Percentiles rank a stretch among this genome's conserved stretches.
Evolutionary conservation across 345 rosid species (phyloP).

Genomic region (Eucalyptus grandis): DNA sequence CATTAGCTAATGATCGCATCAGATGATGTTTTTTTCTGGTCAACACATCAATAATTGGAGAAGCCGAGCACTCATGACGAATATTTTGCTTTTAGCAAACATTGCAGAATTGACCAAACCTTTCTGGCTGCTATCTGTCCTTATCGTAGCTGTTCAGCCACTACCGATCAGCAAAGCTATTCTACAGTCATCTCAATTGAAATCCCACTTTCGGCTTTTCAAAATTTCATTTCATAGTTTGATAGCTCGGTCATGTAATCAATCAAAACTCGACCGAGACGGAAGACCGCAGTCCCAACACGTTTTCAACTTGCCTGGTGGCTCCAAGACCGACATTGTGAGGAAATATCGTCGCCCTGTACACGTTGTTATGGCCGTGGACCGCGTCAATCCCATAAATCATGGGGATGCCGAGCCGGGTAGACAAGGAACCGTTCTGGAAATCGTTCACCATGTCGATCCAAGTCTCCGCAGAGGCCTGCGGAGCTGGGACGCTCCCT

Average conservation of each 20-base stretch:
- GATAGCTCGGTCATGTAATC: background rate
- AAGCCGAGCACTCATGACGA: background rate
- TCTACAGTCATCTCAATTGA: background rate
- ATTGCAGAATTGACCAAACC: background rate
- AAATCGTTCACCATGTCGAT: constrained; percentile 26
- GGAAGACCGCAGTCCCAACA: background rate
- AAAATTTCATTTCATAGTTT: background rate
- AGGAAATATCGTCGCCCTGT: constrained; percentile 83
- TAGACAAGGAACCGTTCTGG: constrained; percentile 45
- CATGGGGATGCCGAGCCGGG: constrained; percentile 73
- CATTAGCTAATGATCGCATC: background rate
- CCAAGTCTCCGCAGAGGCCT: constrained; percentile 40
- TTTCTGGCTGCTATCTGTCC: background rate
- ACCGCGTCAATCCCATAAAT: constrained; percentile 87
- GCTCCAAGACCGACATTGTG: constrained; percentile 86
- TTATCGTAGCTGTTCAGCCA: background rate
- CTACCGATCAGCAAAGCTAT: background rate
- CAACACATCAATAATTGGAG: background rate
- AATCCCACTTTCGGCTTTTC: background rate
- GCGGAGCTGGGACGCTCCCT: constrained; percentile 36
- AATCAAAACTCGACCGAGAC: background rate
- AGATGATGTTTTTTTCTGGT: background rate
- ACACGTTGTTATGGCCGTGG: constrained; percentile 71
- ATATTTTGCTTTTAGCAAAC: background rate
- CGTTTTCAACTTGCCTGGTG: constrained; percentile 32